These are phyloP conservation scores for Hevea brasiliensis DNA, from an alignment of 345 rosid species.

Conservation along the genomic window DNA sequence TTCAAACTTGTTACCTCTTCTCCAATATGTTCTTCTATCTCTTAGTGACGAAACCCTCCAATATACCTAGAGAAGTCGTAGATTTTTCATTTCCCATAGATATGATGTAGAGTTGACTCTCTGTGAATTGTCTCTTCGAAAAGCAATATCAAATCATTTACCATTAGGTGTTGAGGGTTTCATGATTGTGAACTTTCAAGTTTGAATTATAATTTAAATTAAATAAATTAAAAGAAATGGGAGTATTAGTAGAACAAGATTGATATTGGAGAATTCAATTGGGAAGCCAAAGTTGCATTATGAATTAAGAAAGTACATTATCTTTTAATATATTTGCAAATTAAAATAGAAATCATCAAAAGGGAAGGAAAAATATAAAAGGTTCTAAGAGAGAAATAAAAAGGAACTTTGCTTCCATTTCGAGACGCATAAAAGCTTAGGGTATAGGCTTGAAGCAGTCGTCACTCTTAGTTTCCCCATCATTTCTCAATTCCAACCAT, in stretches of 20 bases:
- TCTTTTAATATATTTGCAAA: conserved; percentile 22
- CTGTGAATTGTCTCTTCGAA: background rate
- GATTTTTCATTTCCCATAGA: too few relatives aligned
- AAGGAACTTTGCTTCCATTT: conserved; percentile 19
- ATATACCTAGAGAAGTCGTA: too few relatives aligned
- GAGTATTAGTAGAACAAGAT: too few relatives aligned
- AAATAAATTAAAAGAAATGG: background rate
- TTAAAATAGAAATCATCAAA: conserved; percentile 10
- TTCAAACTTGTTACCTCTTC: too few relatives aligned
- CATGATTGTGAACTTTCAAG: too few relatives aligned
- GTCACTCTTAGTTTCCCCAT: conserved; percentile 11
- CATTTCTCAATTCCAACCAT: conserved; percentile 26
- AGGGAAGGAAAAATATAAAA: background rate
- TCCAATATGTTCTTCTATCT: too few relatives aligned
- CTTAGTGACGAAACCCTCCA: too few relatives aligned
- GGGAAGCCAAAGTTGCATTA: background rate
- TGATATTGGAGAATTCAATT: background rate
- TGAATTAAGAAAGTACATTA: conserved; percentile 20
- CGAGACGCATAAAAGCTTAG: conserved; percentile 24
- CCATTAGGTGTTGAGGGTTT: too few relatives aligned
- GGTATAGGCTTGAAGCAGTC: background rate
- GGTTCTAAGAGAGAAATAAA: background rate
- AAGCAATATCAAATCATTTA: background rate
- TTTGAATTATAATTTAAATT: background rate
- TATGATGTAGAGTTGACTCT: background rate